Evolutionary conservation across 1,284 basidiomycete genomes (phyloP).

Genomic region (Schizopora paradoxa): DNA sequence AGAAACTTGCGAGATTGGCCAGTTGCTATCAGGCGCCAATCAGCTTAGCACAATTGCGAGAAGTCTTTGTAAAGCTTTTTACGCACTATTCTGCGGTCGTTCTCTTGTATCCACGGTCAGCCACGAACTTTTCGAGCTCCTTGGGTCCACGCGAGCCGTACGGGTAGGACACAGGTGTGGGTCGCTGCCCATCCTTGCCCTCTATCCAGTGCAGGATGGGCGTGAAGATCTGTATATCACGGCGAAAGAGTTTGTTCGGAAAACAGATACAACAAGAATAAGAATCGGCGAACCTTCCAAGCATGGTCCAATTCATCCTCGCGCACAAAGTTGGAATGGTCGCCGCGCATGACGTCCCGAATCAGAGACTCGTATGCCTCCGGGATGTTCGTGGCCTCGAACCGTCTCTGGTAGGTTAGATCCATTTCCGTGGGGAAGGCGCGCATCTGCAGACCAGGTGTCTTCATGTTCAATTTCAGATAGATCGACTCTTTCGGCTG

Average conservation of each 20-base stretch:
- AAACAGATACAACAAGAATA: not conserved
- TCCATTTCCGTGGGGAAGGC: slow-evolving; percentile 95
- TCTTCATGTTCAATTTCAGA: slow-evolving; percentile 92
- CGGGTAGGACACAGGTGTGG: slow-evolving; percentile 73
- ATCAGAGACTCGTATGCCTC: slow-evolving; percentile 94
- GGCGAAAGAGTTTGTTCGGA: not conserved
- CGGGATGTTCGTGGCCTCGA: slow-evolving; percentile 83
- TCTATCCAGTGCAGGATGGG: slow-evolving; percentile 95
- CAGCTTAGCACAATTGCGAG: too few relatives aligned
- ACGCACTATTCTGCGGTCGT: slow-evolving; percentile 69
- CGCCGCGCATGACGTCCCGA: slow-evolving; percentile 83
- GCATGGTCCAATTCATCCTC: slow-evolving; percentile 93
- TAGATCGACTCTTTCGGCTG: slow-evolving; percentile 94
- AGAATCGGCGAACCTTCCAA: slow-evolving; percentile 70
- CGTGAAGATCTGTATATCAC: slow-evolving; percentile 73
- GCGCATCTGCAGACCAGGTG: slow-evolving; percentile 83
- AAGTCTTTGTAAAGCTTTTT: too few relatives aligned
- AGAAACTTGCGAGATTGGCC: too few relatives aligned
- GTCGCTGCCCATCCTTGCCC: slow-evolving; percentile 54
- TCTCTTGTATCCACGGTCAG: slow-evolving; percentile 76
- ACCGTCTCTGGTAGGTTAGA: slow-evolving; percentile 92
- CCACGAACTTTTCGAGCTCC: slow-evolving; percentile 72
- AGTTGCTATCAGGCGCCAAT: too few relatives aligned
- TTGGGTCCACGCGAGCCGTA: slow-evolving; percentile 94
- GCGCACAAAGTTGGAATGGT: slow-evolving; percentile 91